phyloP scores from a whole-genome alignment of 306 rosid species.

The Adenanthera pavonina region DNA sequence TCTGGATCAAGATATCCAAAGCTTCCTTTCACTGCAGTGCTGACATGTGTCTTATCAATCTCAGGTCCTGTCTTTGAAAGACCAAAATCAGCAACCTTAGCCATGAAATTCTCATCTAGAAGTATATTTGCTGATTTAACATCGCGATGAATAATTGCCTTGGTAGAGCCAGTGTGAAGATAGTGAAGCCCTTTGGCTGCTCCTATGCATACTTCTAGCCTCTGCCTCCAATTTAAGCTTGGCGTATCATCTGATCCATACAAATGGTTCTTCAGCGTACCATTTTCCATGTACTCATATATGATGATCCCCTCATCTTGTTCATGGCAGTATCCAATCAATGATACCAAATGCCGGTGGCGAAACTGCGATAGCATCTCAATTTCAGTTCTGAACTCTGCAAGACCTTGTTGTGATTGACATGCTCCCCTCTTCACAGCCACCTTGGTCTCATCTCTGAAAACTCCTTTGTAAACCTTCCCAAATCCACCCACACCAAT shows the following conservation, averaged over 20 bases:
- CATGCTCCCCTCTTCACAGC: conserved; percentile 69
- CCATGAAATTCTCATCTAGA: conserved; percentile 66
- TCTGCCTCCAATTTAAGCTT: conserved; percentile 61
- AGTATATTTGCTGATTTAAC: conserved; percentile 79
- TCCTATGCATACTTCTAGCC: conserved; percentile 78
- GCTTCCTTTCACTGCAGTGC: conserved; percentile 78
- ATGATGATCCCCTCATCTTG: conserved; percentile 66
- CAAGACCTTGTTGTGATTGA: conserved; percentile 63
- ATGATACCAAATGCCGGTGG: conserved; percentile 73
- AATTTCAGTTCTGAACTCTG: conserved; percentile 71
- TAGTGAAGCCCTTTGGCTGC: conserved; percentile 84
- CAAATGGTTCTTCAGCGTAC: conserved; percentile 63
- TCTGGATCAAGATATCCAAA: conserved; percentile 87
- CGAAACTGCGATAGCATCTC: conserved; percentile 76
- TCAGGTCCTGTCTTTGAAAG: conserved; percentile 74
- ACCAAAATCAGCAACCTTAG: conserved; percentile 78
- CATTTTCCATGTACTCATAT: conserved; percentile 72
- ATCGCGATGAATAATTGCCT: conserved; percentile 75
- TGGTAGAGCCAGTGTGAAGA: conserved; percentile 73
- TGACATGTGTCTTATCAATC: conserved; percentile 63
- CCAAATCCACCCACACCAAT: conserved; percentile 81
- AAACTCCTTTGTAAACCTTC: conserved; percentile 69
- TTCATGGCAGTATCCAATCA: conserved; percentile 75
- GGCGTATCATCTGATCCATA: conserved; percentile 52
- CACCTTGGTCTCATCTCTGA: conserved; percentile 61